A percentile compares a stretch with the other conserved stretches of the same genome.
Conservation (phyloP, 2,329 filamentous ascomycete species). For the Calonectria pseudoreteaudii region DNA sequence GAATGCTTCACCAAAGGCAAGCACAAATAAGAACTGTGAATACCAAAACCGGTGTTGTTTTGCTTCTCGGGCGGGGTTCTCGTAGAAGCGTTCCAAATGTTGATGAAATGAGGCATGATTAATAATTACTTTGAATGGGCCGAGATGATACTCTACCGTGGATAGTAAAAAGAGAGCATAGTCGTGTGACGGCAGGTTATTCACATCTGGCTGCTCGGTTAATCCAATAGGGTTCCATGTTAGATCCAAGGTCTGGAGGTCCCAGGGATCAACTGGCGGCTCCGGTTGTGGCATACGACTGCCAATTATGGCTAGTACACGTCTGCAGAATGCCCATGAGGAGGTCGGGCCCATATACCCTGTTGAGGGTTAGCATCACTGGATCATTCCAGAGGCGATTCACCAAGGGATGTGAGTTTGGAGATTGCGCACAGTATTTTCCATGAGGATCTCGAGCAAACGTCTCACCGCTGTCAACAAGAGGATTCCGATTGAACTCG, state of each 20-base stretch:
- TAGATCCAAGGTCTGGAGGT: constrained; percentile 8
- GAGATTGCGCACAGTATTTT: not conserved
- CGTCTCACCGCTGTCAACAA: not conserved
- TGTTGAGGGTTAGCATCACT: not conserved
- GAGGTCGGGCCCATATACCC: constrained; percentile 27
- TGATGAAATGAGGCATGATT: not conserved
- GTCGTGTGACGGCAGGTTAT: constrained; percentile 11
- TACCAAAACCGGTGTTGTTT: constrained; percentile 12
- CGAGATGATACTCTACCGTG: constrained; percentile 16
- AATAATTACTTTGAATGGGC: constrained; percentile 12
- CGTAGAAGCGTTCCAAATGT: constrained; percentile 14
- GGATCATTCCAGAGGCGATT: not conserved
- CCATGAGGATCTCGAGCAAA: constrained; percentile 14
- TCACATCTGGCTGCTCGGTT: constrained; percentile 16
- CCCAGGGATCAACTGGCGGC: constrained; percentile 17
- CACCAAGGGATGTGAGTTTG: not conserved
- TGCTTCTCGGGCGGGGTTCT: constrained; percentile 10
- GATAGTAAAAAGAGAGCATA: constrained; percentile 15
- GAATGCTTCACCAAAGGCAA: constrained; percentile 14
- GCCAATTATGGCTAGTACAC: constrained; percentile 19
- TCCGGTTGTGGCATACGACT: constrained; percentile 14
- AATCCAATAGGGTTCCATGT: constrained; percentile 16
- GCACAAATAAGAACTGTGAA: constrained; percentile 17
- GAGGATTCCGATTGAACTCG: constrained; percentile 5
- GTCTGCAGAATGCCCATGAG: constrained; percentile 24